Percentiles rank a stretch among this genome's conserved stretches.
These are phyloP conservation scores for Parafenestella ontariensis DNA, from an alignment of 2,329 filamentous ascomycete species.

Conservation along the genomic window DNA sequence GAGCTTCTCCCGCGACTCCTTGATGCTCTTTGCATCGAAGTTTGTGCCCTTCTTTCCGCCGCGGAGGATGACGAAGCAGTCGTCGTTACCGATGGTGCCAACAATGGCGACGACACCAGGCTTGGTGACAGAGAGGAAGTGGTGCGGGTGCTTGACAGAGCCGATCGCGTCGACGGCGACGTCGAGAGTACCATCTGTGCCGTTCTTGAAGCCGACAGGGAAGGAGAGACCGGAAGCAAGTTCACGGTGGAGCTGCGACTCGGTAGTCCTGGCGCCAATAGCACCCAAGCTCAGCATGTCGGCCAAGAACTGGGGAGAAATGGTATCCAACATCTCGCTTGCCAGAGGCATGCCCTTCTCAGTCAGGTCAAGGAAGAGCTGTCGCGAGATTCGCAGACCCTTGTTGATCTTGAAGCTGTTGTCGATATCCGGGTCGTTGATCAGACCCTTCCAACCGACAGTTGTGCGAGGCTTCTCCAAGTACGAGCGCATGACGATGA, in stretches of 20 bases:
- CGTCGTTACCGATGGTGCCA: conserved; percentile 91
- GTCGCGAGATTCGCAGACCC: conserved; percentile 82
- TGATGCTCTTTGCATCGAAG: conserved; percentile 85
- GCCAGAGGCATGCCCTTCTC: conserved; percentile 93
- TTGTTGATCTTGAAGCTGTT: conserved; percentile 99
- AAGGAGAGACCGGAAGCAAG: conserved; percentile 92
- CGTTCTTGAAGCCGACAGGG: conserved; percentile 99
- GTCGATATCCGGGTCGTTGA: conserved; percentile 98
- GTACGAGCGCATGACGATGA: conserved; percentile 98
- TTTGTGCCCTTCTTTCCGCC: conserved; percentile 94
- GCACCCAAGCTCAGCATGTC: conserved; percentile 92
- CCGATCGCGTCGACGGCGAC: conserved; percentile 97
- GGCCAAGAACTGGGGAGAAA: conserved; percentile 94
- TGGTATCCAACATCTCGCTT: conserved; percentile 97
- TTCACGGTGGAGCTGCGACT: conserved; percentile 94
- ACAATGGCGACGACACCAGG: conserved; percentile 94
- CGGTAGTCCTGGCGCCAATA: conserved; percentile 94
- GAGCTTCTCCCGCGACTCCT: conserved; percentile 80
- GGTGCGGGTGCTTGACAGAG: conserved; percentile 87
- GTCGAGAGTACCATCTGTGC: conserved; percentile 87
- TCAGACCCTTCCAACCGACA: conserved; percentile 97
- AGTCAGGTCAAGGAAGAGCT: conserved; percentile 93
- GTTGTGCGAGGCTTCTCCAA: conserved; percentile 98
- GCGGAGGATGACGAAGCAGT: conserved; percentile 95
- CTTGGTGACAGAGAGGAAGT: conserved; percentile 98